Conservation (phyloP, 371 early-diverging fungal genomes). For the Saksenaea oblongispora region DNA sequence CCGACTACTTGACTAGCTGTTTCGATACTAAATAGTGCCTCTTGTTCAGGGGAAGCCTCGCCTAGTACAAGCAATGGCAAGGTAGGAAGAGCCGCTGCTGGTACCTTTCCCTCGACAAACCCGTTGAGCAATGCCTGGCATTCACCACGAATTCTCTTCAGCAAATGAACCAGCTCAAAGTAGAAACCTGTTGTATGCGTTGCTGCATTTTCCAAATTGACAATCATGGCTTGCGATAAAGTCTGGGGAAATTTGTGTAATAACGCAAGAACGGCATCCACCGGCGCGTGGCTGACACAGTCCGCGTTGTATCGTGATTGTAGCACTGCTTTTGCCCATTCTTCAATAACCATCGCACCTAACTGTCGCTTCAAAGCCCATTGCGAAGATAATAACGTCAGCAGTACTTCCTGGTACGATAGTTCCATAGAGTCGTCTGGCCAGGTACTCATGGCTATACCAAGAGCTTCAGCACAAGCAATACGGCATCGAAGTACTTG, state of each 20-base stretch:
- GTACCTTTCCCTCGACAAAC: conserved; percentile 58
- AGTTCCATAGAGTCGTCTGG: conserved; percentile 60
- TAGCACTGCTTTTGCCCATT: conserved; percentile 69
- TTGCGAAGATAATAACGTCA: conserved; percentile 59
- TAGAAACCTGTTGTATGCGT: conserved; percentile 48
- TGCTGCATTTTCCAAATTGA: conserved; percentile 51
- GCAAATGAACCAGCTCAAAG: conserved; percentile 69
- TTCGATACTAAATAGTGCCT: conserved; percentile 64
- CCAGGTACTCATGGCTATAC: conserved; percentile 71
- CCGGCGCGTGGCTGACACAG: conserved; percentile 42
- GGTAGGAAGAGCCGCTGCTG: conserved; percentile 48
- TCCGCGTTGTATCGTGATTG: conserved; percentile 45
- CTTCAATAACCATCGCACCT: conserved; percentile 80
- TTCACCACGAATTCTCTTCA: conserved; percentile 76
- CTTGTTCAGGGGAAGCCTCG: conserved; percentile 43
- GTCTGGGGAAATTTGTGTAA: conserved; percentile 51
- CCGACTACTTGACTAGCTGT: conserved; percentile 58
- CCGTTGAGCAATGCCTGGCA: conserved; percentile 70
- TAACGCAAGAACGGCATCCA: conserved; percentile 40
- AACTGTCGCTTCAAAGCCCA: conserved; percentile 85
- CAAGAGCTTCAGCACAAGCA: conserved; percentile 78
- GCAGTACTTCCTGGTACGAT: conserved; percentile 52
- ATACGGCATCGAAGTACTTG: conserved; percentile 84
- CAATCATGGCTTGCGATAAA: conserved; percentile 55
- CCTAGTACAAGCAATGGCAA: conserved; percentile 62